phyloP scores from a whole-genome alignment of 257 asterid species.

The Rhazya stricta region DNA sequence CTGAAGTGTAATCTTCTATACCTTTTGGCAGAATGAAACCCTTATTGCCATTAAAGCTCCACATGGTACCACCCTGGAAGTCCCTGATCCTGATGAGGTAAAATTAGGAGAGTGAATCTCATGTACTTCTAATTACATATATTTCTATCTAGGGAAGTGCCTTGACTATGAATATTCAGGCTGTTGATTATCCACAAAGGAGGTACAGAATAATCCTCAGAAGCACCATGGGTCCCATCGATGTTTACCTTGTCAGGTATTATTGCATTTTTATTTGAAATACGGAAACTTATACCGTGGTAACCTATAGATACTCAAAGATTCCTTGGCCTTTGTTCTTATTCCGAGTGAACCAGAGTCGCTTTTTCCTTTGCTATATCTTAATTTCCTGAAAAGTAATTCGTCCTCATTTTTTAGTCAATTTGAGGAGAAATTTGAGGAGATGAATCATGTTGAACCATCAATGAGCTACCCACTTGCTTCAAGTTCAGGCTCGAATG shows the following conservation, averaged over 20 bases:
- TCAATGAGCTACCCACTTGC: conserved; percentile 46
- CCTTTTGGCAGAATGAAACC: conserved; percentile 70
- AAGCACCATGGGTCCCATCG: conserved; percentile 97
- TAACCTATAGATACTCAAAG: not conserved
- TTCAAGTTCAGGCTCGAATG: conserved; percentile 63
- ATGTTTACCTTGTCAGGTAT: conserved; percentile 95
- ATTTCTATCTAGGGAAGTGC: conserved; percentile 19
- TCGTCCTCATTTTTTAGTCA: conserved; percentile 46
- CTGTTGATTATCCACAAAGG: conserved; percentile 85
- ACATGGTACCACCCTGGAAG: conserved; percentile 97
- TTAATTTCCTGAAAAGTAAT: not conserved
- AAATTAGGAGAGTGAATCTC: conserved; percentile 16
- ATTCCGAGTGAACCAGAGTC: not conserved
- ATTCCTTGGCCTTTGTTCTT: not conserved
- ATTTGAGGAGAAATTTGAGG: conserved; percentile 90
- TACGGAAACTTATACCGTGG: not conserved
- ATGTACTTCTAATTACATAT: conserved; percentile 15
- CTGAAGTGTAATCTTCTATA: not conserved
- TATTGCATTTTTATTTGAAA: conserved; percentile 4
- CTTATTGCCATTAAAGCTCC: conserved; percentile 91
- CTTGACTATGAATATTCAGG: conserved; percentile 37
- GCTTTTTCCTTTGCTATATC: not conserved
- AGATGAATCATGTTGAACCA: conserved; percentile 55
- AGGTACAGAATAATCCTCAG: conserved; percentile 92
- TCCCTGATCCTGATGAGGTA: conserved; percentile 98